These are phyloP conservation scores for Millerago galiae DNA, from an alignment of 805 yeast species.

Conservation along the genomic window DNA sequence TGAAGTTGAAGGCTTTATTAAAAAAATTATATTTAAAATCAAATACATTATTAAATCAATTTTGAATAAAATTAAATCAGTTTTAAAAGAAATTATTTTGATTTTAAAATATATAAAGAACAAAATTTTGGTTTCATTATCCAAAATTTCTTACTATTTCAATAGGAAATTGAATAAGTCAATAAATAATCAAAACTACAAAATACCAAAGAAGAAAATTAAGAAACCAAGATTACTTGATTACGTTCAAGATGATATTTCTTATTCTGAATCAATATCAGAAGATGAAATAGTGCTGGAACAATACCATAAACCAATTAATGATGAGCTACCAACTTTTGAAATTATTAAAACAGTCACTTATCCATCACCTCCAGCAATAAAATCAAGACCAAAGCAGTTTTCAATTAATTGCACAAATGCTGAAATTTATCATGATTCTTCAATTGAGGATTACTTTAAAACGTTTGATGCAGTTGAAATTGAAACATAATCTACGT, in stretches of 20 bases:
- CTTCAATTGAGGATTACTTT: slow-evolving; percentile 1
- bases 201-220: not conserved
- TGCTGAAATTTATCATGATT: not conserved
- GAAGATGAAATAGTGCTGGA: not conserved
- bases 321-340: slow-evolving; percentile 1
- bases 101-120: slow-evolving; percentile 1
- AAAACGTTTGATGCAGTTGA: slow-evolving; percentile 6
- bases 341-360: slow-evolving; percentile 3
- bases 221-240: not conserved
- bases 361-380: not conserved
- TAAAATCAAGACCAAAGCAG: slow-evolving; percentile 1
- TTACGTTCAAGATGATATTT: not conserved
- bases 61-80: not conserved
- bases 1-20: not conserved
- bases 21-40: not conserved
- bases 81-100: slow-evolving; percentile 1
- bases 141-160: slow-evolving; percentile 1
- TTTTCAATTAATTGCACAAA: not conserved
- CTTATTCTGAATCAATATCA: not conserved
- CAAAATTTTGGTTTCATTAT: not conserved
- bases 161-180: not conserved
- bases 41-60: not conserved
- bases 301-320: not conserved
- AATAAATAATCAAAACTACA: not conserved
- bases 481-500: not conserved